Percentiles rank a stretch among this genome's conserved stretches.
phyloP scores from a whole-genome alignment of 352 stramenopile species.

The Phytophthora europaea region DNA sequence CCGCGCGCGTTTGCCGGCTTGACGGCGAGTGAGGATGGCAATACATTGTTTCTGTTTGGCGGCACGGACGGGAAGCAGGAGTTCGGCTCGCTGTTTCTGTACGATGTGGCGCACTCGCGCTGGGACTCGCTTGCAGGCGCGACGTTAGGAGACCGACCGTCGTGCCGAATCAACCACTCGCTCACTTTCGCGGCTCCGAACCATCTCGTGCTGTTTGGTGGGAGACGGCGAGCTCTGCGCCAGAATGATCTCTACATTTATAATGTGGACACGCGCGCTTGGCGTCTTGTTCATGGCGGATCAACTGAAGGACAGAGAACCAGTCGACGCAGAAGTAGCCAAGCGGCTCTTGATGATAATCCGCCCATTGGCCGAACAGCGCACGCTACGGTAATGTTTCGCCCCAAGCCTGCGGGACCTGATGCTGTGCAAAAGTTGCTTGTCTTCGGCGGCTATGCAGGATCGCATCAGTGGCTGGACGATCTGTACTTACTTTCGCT shows the following conservation, averaged over 20 bases:
- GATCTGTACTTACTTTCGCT: conserved; percentile 69
- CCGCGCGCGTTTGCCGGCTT: conserved; percentile 65
- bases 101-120: conserved; percentile 52
- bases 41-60: conserved; percentile 77
- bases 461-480: conserved; percentile 66
- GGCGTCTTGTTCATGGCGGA: conserved; percentile 36
- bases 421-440: conserved; percentile 50
- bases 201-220: conserved; percentile 73
- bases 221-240: conserved; percentile 49
- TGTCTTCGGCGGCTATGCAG: conserved; percentile 78
- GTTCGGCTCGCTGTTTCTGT: conserved; percentile 71
- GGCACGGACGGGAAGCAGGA: conserved; percentile 64
- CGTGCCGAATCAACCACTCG: conserved; percentile 69
- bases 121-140: conserved; percentile 63
- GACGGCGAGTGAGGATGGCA: conserved; percentile 47
- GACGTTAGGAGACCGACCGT: conserved; percentile 51
- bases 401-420: conserved; percentile 22
- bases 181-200: conserved; percentile 58
- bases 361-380: conserved; percentile 50
- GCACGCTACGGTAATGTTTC: conserved; percentile 57
- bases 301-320: conserved; percentile 7
- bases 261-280: conserved; percentile 44
- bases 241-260: conserved; percentile 72
- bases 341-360: conserved; percentile 8
- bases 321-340: conserved; percentile 8